Conservation (phyloP, 345 rosid genomes). For the Murraya koenigii region DNA sequence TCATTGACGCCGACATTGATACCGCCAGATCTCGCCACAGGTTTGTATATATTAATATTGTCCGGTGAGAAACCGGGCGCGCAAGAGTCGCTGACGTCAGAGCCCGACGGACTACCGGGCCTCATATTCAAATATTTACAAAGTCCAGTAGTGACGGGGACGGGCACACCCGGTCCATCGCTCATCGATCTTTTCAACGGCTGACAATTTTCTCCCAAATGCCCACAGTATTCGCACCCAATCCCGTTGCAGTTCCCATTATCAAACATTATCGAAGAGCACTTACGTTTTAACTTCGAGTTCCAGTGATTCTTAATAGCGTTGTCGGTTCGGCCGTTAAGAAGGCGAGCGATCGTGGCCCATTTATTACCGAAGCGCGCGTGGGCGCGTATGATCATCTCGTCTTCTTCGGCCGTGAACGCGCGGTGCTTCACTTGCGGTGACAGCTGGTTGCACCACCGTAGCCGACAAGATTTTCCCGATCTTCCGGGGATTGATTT, state of each 20-base stretch:
- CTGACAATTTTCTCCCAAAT: slow-evolving; percentile 30
- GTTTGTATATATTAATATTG: slow-evolving; percentile 26
- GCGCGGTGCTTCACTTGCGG: slow-evolving; percentile 92
- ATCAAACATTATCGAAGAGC: slow-evolving; percentile 36
- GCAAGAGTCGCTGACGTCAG: slow-evolving; percentile 73
- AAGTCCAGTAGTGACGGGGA: slow-evolving; percentile 41
- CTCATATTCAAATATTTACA: slow-evolving; percentile 28
- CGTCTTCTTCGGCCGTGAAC: slow-evolving; percentile 70
- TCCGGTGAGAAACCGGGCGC: slow-evolving; percentile 41
- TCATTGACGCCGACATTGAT: slow-evolving; percentile 27
- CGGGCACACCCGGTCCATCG: slow-evolving; percentile 46
- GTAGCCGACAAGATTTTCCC: slow-evolving; percentile 80
- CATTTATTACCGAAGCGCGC: slow-evolving; percentile 89
- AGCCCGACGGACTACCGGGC: slow-evolving; percentile 73
- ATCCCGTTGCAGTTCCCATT: slow-evolving; percentile 32
- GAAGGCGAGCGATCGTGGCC: slow-evolving; percentile 92
- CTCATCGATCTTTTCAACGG: slow-evolving; percentile 73
- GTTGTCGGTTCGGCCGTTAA: slow-evolving; percentile 89
- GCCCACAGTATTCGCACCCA: slow-evolving; percentile 45
- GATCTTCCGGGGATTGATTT: slow-evolving; percentile 91
- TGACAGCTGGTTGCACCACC: slow-evolving; percentile 96
- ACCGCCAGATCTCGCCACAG: slow-evolving; percentile 33
- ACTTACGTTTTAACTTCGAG: slow-evolving; percentile 82
- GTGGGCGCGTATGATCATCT: slow-evolving; percentile 74
- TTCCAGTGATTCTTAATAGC: slow-evolving; percentile 97